These are phyloP conservation scores for Cercospora zeae-maydis DNA, from an alignment of 2,329 filamentous ascomycete species.

Conservation along the genomic window DNA sequence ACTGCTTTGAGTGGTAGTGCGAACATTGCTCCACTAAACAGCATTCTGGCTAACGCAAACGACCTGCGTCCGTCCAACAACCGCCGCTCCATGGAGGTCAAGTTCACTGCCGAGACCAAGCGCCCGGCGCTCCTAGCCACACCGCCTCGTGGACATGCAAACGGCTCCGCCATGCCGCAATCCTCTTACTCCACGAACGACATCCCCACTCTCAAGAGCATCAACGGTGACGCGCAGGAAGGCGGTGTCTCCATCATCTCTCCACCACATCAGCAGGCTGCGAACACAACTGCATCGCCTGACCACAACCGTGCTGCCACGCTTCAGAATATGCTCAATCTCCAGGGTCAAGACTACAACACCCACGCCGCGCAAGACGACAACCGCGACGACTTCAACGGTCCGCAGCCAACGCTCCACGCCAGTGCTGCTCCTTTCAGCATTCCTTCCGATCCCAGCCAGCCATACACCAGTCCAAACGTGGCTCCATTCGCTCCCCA, in stretches of 20 bases:
- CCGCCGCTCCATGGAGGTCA: constrained; percentile 49
- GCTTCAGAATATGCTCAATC: constrained; percentile 69
- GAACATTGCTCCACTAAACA: constrained; percentile 38
- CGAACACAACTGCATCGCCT: constrained; percentile 41
- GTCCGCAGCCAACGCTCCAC: constrained; percentile 70
- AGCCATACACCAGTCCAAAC: constrained; percentile 27
- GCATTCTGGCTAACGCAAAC: constrained; percentile 39
- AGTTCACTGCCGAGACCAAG: constrained; percentile 44
- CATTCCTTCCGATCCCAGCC: constrained; percentile 45
- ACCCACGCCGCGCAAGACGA: constrained; percentile 47
- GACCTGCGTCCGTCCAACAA: constrained; percentile 43
- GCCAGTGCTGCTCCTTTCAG: constrained; percentile 77
- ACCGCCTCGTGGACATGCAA: constrained; percentile 55
- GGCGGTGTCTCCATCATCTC: constrained; percentile 29
- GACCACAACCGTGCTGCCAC: constrained; percentile 60
- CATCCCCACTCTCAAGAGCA: constrained; percentile 76
- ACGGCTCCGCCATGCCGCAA: constrained; percentile 69
- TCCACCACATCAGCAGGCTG: constrained; percentile 26
- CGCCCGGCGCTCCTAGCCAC: constrained; percentile 51
- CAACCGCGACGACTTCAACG: constrained; percentile 51
- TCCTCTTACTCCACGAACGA: constrained; percentile 89
- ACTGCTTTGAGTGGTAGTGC: constrained; percentile 35
- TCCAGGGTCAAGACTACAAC: constrained; percentile 71
- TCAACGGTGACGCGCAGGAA: constrained; percentile 53
- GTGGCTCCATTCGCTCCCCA: constrained; percentile 32